These are phyloP conservation scores for Alternaria triticina DNA, from an alignment of 2,329 filamentous ascomycete species.

Conservation along the genomic window DNA sequence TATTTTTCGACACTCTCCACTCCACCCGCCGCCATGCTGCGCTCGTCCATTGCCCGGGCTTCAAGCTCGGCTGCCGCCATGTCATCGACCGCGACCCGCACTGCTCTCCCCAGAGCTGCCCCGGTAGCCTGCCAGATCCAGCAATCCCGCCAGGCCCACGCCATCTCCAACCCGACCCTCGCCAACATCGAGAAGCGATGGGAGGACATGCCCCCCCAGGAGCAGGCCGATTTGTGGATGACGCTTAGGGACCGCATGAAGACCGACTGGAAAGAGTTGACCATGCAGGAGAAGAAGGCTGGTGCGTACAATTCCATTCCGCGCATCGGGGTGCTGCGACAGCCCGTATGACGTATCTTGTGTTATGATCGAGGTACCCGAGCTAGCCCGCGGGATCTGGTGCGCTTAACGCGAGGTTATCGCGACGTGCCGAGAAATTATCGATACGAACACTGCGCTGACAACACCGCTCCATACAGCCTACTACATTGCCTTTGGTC, in stretches of 20 bases:
- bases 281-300: slow-evolving; percentile 97
- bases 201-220: slow-evolving; percentile 96
- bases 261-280: slow-evolving; percentile 94
- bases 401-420: slow-evolving; percentile 15
- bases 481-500: slow-evolving; percentile 98
- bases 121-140: slow-evolving; percentile 54
- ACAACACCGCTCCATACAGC: slow-evolving; percentile 62
- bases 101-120: slow-evolving; percentile 38
- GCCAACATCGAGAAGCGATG: slow-evolving; percentile 99
- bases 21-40: slow-evolving; percentile 48
- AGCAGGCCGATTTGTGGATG: slow-evolving; percentile 99
- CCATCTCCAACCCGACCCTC: slow-evolving; percentile 96
- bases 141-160: slow-evolving; percentile 74
- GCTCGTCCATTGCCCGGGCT: slow-evolving; percentile 49
- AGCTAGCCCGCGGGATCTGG: slow-evolving; percentile 23
- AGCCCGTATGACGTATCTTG: slow-evolving; percentile 39
- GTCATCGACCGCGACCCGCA: slow-evolving; percentile 44
- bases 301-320: slow-evolving; percentile 68
- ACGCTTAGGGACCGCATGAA: slow-evolving; percentile 97
- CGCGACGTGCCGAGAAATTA: slow-evolving; percentile 14
- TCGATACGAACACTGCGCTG: slow-evolving; percentile 25
- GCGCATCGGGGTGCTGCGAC: slow-evolving; percentile 18
- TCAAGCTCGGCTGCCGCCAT: slow-evolving; percentile 44
- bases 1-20: slow-evolving; percentile 47
- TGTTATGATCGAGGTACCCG: slow-evolving; percentile 28